Percentiles rank a stretch among this genome's conserved stretches.
phyloP scores from a whole-genome alignment of 371 early-diverging fungal species.

The Nematocida ausubeli region DNA sequence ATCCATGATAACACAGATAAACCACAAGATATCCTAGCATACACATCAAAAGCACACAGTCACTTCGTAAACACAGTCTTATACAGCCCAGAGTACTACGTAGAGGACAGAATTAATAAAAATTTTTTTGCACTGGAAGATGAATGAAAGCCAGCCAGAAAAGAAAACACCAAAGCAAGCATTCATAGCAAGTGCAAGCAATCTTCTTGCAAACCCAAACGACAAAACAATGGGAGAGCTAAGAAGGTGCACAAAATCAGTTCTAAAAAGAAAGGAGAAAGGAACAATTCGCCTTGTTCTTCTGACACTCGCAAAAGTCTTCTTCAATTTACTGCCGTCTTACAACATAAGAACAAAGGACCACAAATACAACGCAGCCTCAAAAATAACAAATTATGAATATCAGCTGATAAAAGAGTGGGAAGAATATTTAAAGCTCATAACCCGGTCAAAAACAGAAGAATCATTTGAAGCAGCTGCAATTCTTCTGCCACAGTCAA shows the following conservation, averaged over 20 bases:
- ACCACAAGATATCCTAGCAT: neutral
- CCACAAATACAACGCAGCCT: slow-evolving; percentile 39
- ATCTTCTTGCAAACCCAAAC: slow-evolving; percentile 22
- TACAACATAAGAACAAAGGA: slow-evolving; percentile 45
- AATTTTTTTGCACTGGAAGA: neutral
- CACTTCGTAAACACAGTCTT: slow-evolving; percentile 14
- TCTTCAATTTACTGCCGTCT: slow-evolving; percentile 44
- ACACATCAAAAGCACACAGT: neutral
- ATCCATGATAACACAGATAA: slow-evolving; percentile 14
- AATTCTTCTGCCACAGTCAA: slow-evolving; percentile 43
- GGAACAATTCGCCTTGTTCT: slow-evolving; percentile 19
- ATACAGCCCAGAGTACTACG: slow-evolving; percentile 34
- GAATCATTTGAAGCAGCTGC: slow-evolving; percentile 55
- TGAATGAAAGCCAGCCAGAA: neutral
- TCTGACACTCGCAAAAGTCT: slow-evolving; percentile 40
- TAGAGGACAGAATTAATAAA: slow-evolving; percentile 20
- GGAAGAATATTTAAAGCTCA: slow-evolving; percentile 34
- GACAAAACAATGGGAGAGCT: slow-evolving; percentile 38
- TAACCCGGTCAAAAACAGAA: slow-evolving; percentile 47
- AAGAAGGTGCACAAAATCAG: neutral
- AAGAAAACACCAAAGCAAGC: slow-evolving; percentile 15
- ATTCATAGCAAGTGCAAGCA: slow-evolving; percentile 6
- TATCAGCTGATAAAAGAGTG: slow-evolving; percentile 45
- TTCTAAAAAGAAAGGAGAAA: slow-evolving; percentile 36
- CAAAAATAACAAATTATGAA: slow-evolving; percentile 42